Percentiles rank a stretch among this genome's conserved stretches.
Conservation (phyloP, 2,329 filamentous ascomycete genomes). For the Exophiala sideris region DNA sequence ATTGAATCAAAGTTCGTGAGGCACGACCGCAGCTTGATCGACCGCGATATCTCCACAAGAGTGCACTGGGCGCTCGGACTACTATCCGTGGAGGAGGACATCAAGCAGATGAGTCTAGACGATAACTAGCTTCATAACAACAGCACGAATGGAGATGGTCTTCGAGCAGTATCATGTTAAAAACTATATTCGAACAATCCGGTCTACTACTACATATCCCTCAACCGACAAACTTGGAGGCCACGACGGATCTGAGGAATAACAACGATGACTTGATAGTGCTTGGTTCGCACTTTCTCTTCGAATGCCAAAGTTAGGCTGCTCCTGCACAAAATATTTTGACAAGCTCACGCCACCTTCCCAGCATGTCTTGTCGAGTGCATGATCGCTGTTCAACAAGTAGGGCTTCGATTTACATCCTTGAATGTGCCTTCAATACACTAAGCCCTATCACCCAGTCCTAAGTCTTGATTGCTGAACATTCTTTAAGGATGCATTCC, state of each 20-base stretch:
- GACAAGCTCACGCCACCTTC: neutral
- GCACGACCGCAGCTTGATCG: constrained; percentile 53
- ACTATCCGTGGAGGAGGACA: constrained; percentile 72
- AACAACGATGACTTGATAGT: too few relatives aligned
- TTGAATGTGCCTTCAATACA: neutral
- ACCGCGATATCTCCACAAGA: constrained; percentile 61
- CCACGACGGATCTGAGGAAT: too few relatives aligned
- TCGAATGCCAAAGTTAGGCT: too few relatives aligned
- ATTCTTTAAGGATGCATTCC: constrained; percentile 1
- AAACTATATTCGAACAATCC: neutral
- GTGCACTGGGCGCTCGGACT: constrained; percentile 76
- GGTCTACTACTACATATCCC: too few relatives aligned
- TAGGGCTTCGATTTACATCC: neutral
- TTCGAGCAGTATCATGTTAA: neutral
- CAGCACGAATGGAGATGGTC: neutral
- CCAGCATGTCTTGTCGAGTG: neutral
- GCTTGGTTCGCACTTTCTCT: too few relatives aligned
- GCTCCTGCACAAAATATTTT: too few relatives aligned
- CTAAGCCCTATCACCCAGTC: too few relatives aligned
- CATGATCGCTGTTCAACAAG: too few relatives aligned
- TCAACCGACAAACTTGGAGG: too few relatives aligned
- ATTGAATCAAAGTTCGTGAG: constrained; percentile 32
- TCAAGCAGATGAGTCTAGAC: constrained; percentile 59
- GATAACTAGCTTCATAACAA: constrained; percentile 2
- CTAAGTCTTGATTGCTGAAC: neutral